Evolutionary conservation across 495 filamentous ascomycete genomes (phyloP).

Genomic region (Penicillium daleae): DNA sequence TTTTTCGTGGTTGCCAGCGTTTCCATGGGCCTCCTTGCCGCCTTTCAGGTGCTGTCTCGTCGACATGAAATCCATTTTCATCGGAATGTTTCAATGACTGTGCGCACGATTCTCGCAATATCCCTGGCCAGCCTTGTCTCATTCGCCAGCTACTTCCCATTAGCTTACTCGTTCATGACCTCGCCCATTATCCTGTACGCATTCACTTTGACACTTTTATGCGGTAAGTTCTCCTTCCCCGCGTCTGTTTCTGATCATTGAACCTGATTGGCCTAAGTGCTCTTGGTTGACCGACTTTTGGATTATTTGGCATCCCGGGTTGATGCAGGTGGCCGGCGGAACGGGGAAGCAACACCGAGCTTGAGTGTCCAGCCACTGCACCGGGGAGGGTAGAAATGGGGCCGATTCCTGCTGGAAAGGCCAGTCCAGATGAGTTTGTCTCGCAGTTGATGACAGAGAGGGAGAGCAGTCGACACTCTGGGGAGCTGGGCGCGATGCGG

Average conservation of each 20-base stretch:
- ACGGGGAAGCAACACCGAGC: slow-evolving; percentile 28
- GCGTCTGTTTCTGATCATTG: not conserved
- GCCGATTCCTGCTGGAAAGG: not conserved
- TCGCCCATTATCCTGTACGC: slow-evolving; percentile 49
- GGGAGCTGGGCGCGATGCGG: not conserved
- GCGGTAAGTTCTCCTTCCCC: slow-evolving; percentile 34
- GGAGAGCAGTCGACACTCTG: not conserved
- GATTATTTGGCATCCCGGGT: slow-evolving; percentile 32
- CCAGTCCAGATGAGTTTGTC: not conserved
- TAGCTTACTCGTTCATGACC: slow-evolving; percentile 47
- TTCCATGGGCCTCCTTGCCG: slow-evolving; percentile 41
- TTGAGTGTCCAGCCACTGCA: slow-evolving; percentile 12
- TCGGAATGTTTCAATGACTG: slow-evolving; percentile 31
- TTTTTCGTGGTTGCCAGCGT: slow-evolving; percentile 45
- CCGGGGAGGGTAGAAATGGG: slow-evolving; percentile 14
- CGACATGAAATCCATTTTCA: slow-evolving; percentile 31
- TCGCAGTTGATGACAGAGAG: slow-evolving; percentile 4
- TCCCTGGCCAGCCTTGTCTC: slow-evolving; percentile 35
- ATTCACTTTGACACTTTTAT: slow-evolving; percentile 40
- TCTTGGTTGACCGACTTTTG: slow-evolving; percentile 50
- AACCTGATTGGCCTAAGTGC: slow-evolving; percentile 34
- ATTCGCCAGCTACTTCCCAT: slow-evolving; percentile 37
- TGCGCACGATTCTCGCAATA: slow-evolving; percentile 35
- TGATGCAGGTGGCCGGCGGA: slow-evolving; percentile 38
- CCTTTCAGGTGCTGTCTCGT: slow-evolving; percentile 33